Evolutionary conservation across 768 basidiomycete genomes (phyloP), one percentile per base, ranked within the genome.

Genomic region (Lactarius trivialis): DNA sequence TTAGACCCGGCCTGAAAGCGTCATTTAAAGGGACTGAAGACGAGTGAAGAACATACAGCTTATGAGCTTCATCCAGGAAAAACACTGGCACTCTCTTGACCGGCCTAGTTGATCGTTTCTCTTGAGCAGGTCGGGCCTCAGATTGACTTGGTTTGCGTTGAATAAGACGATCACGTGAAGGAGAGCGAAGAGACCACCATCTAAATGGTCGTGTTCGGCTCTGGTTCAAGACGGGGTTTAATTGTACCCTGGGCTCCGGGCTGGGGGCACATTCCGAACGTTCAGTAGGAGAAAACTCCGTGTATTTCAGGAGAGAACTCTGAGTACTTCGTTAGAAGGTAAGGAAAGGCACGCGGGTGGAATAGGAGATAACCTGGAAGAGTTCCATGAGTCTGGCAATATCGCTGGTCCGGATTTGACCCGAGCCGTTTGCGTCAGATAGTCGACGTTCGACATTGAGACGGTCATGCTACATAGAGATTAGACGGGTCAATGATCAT

Each of bases 21-120:
- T 34, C 36, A 6, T 30, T 63, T 37, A 49, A 17, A 58, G 9
- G 28, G 15, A 33, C 2, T 48, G 21, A 14, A 15, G 49, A 30
- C 36, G 21, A 15, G 19, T 9, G 28, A 30, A 39, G 19, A n/a
- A 65, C 84, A 37, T 71, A 90, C 85, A 92, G 73, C 71, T 87
- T 89, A 70, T 93, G 91, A 2, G 90, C 89, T 71, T 93, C 91
- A 65, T 93, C 91, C 63, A 93, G 83, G 70, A 93, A 88, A 60
- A 93, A 80, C 14, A 89, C 88, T 1, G 89, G 89, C 70, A 87
- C 82, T 73, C 83, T 86, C 77, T 92, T 93, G 34, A 71, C 73
- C 56, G 72, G 71, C 65, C 71, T 66, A 32, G 63, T 72, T 60
- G 73, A 72, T 30, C 73, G 70, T 34, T 69, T 77, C 58, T 73